Conservation (phyloP, 208 protist genomes). For the Leishmania tarentolae region DNA sequence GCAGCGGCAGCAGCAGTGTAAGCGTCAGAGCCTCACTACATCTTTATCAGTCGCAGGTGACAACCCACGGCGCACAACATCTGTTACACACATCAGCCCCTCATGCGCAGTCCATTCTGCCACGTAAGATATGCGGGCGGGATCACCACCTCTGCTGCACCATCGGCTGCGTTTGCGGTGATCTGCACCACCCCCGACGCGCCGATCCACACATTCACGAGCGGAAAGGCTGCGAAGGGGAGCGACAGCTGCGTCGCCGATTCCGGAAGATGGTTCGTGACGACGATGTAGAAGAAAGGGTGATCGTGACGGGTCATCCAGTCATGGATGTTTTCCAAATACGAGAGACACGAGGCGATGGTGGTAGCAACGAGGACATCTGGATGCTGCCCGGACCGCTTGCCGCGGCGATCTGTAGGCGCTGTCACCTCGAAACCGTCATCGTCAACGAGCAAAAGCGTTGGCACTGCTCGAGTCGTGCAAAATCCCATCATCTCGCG, state of each 20-base stretch:
- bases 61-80: neutral
- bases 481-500: constrained; percentile 47
- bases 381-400: constrained; percentile 1
- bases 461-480: constrained; percentile 24
- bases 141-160: constrained; percentile 2
- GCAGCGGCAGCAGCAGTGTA: neutral
- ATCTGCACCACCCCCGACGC: constrained; percentile 47
- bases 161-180: constrained; percentile 32
- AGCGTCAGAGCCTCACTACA: neutral
- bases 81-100: neutral
- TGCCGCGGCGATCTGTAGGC: neutral
- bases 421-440: constrained; percentile 47
- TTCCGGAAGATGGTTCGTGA: constrained; percentile 40
- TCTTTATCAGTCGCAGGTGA: neutral
- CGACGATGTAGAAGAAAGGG: constrained; percentile 49
- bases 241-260: constrained; percentile 28
- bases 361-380: constrained; percentile 17
- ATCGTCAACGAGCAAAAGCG: constrained; percentile 57
- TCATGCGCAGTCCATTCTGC: constrained; percentile 38
- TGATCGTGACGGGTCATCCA: constrained; percentile 24
- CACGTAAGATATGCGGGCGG: constrained; percentile 32
- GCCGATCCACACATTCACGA: constrained; percentile 48
- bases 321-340: constrained; percentile 46
- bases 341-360: constrained; percentile 29
- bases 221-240: constrained; percentile 53